Conservation (phyloP, 768 basidiomycete species). For the Psilocybe cyanescens region DNA sequence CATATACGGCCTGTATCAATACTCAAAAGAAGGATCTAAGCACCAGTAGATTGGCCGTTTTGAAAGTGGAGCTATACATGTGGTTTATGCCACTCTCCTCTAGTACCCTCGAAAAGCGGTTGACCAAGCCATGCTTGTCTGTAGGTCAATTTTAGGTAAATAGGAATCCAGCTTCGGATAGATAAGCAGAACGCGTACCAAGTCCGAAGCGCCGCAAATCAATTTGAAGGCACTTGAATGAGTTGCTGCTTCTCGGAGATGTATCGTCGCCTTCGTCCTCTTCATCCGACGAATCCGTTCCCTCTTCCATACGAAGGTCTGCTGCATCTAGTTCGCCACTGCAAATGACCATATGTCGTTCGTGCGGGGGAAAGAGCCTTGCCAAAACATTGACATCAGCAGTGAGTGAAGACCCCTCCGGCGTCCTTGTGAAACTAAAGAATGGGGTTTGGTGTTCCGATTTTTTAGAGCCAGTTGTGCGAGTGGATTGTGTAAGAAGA, state of each 20-base stretch:
- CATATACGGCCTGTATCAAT: neutral
- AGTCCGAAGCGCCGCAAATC: conserved; percentile 75
- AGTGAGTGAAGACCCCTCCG: conserved; percentile 77
- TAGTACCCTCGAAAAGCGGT: conserved; percentile 73
- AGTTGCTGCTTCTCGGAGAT: conserved; percentile 35
- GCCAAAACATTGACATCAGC: conserved; percentile 72
- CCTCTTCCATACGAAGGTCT: conserved; percentile 41
- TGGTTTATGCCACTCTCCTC: conserved; percentile 78
- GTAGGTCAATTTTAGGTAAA: conserved; percentile 5
- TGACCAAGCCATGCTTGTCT: conserved; percentile 83
- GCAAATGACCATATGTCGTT: conserved; percentile 77
- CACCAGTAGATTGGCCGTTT: conserved; percentile 80
- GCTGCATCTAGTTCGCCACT: conserved; percentile 68
- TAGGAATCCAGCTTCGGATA: conserved; percentile 1
- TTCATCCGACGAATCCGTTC: conserved; percentile 37
- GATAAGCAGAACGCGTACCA: conserved; percentile 42
- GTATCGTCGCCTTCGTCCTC: conserved; percentile 38
- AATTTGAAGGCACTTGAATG: conserved; percentile 73
- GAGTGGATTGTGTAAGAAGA: conserved; percentile 8
- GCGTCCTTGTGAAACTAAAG: conserved; percentile 78
- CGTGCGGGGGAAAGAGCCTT: conserved; percentile 68
- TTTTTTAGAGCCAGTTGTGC: conserved; percentile 12
- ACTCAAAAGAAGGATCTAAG: conserved; percentile 16
- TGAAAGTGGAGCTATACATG: conserved; percentile 85
- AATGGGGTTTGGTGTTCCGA: conserved; percentile 55